A percentile compares a stretch with the other conserved stretches of the same genome.
phyloP scores from a whole-genome alignment of 2,329 filamentous ascomycete species.

The Cladobotryum mycophilum region DNA sequence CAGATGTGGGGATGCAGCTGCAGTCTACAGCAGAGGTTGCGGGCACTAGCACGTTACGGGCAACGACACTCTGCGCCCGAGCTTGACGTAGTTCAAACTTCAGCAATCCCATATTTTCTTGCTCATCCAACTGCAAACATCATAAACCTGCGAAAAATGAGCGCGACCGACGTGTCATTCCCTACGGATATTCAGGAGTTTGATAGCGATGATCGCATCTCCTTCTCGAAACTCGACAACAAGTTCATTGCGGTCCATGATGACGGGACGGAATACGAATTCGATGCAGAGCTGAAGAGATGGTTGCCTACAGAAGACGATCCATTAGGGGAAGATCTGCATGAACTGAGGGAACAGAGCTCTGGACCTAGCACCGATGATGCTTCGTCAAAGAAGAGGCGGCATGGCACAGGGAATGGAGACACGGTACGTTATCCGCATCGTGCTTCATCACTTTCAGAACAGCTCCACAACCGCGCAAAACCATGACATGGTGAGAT shows the following conservation, averaged over 20 bases:
- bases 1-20: no score
- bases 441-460: background rate
- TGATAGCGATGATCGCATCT: slow-evolving; percentile 72
- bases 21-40: no score
- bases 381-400: slow-evolving; percentile 34
- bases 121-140: background rate
- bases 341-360: slow-evolving; percentile 28
- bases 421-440: slow-evolving; percentile 36
- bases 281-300: slow-evolving; percentile 60
- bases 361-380: slow-evolving; percentile 19
- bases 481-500: background rate
- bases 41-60: no score
- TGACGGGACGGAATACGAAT: slow-evolving; percentile 80
- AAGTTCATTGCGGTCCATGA: slow-evolving; percentile 82
- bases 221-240: slow-evolving; percentile 74
- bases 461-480: no score
- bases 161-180: slow-evolving; percentile 35
- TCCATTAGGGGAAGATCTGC: slow-evolving; percentile 29
- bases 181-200: slow-evolving; percentile 62
- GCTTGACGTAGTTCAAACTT: background rate
- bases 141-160: background rate
- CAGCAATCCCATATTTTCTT: background rate
- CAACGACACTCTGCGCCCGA: background rate
- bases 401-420: slow-evolving; percentile 31
- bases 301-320: slow-evolving; percentile 65